Evolutionary conservation across 345 rosid genomes (phyloP).

Genomic region (Crucihimalaya himalaica): DNA sequence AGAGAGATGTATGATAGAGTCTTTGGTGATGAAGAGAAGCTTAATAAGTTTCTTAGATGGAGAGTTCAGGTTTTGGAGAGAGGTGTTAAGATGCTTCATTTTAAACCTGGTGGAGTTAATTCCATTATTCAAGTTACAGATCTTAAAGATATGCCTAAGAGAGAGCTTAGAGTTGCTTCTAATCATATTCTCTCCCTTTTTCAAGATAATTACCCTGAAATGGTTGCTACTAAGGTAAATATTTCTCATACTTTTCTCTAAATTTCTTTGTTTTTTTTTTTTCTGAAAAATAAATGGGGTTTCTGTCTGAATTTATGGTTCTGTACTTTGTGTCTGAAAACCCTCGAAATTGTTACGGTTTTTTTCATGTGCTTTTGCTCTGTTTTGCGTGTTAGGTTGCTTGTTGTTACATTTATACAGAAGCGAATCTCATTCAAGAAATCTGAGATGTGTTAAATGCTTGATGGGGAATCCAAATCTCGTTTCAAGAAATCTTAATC

Average conservation of each 20-base stretch:
- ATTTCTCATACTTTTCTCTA: too few relatives aligned
- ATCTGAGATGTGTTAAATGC: slow-evolving; percentile 22
- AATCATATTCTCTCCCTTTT: slow-evolving; percentile 88
- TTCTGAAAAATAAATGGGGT: too few relatives aligned
- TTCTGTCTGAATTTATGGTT: slow-evolving; percentile 6
- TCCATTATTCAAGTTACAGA: slow-evolving; percentile 93
- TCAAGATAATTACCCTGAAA: slow-evolving; percentile 97
- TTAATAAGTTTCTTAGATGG: slow-evolving; percentile 80
- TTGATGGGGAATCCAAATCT: slow-evolving; percentile 2
- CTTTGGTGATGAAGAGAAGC: slow-evolving; percentile 89
- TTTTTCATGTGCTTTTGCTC: slow-evolving; percentile 34
- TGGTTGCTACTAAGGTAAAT: slow-evolving; percentile 98
- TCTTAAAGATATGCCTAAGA: slow-evolving; percentile 94
- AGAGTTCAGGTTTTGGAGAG: slow-evolving; percentile 89
- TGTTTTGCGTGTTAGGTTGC: slow-evolving; percentile 40
- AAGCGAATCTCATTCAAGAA: slow-evolving; percentile 18
- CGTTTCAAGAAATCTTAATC: background rate
- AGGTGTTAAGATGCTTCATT: slow-evolving; percentile 77
- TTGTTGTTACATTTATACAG: slow-evolving; percentile 16
- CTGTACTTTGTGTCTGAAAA: slow-evolving; percentile 32
- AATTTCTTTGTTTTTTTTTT: background rate
- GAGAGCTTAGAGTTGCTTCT: slow-evolving; percentile 89
- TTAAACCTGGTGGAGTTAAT: slow-evolving; percentile 93
- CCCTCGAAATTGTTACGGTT: slow-evolving; percentile 15
- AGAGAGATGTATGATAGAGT: slow-evolving; percentile 81